Evolutionary conservation across 1,284 basidiomycete species (phyloP), one percentile per base, ranked within the genome.

Genomic region (Megacollybia platyphylla): DNA sequence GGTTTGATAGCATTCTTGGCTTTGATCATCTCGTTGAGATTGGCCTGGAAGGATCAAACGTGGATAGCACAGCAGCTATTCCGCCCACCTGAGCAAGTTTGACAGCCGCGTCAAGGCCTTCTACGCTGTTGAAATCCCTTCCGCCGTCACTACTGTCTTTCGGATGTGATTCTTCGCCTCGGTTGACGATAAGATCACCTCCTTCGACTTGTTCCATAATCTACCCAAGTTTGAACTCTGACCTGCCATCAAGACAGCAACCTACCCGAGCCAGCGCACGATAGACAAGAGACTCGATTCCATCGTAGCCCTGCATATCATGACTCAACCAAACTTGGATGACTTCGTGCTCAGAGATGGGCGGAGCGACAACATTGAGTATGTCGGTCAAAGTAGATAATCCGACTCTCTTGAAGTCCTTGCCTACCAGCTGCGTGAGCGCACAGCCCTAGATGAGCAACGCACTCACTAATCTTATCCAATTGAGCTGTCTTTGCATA

Each of bases 271-370:
- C 65, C 30, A 93, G 65, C 1, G 88, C 80, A 34, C 83, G 78
- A 63, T 97, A 98, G 8, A 93, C 88, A n/a, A 99, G 74, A n/a
- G 81, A 75, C 60, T 97, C 92, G 38, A 98, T 78, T 10, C 94
- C 96, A 43, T 93, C 91, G 57, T 96, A 97, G 9, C 96, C 94
- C 46, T 77, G 68, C 92, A 99, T 94, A 52, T 94, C 92, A 64
- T 98, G 93, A 51, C 85, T 86, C 31, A 98, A 68, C 79, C 88
- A 92, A 5, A 99, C 83, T 58, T 96, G 82, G 46, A 98, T 88
- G 15, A 97, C 90, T 63, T 99, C 96, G 58, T 98, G 94, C 52
- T 92, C 91, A 9, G 92, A 87, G 52, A 98, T 97, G 3, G 96
- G 96, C 20, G 96, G 96, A 0, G 94, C 96, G 41, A 99, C 94